phyloP scores from a whole-genome alignment of 805 yeast species.

The Saccharomycopsis vini region DNA sequence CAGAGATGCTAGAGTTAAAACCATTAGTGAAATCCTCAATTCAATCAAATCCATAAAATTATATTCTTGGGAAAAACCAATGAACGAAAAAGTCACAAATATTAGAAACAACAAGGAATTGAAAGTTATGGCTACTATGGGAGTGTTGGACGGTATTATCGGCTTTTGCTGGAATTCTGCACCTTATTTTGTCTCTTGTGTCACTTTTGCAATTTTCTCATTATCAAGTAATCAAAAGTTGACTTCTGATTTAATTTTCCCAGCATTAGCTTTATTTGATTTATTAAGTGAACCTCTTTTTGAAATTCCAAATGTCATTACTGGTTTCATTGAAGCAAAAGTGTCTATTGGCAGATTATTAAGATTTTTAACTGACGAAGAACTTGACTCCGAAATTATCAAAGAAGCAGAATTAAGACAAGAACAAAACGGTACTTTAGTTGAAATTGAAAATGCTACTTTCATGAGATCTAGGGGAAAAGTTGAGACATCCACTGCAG shows the following conservation, averaged over 20 bases:
- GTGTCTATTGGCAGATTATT: constrained; percentile 48
- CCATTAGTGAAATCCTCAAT: constrained; percentile 48
- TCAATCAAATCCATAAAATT: constrained; percentile 56
- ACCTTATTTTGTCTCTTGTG: constrained; percentile 54
- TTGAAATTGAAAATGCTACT: constrained; percentile 39
- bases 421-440: constrained; percentile 19
- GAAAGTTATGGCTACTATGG: constrained; percentile 40
- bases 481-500: constrained; percentile 26
- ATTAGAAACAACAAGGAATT: constrained; percentile 54
- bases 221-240: constrained; percentile 28
- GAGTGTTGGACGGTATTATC: constrained; percentile 36
- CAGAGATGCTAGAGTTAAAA: constrained; percentile 52
- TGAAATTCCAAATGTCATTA: constrained; percentile 48
- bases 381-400: constrained; percentile 16
- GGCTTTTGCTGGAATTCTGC: constrained; percentile 54
- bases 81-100: constrained; percentile 41
- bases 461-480: constrained; percentile 40
- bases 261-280: constrained; percentile 53
- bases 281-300: constrained; percentile 50
- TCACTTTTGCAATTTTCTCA: constrained; percentile 49
- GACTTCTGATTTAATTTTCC: constrained; percentile 61
- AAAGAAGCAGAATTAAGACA: not conserved
- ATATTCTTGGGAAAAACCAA: constrained; percentile 62
- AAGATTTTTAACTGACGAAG: constrained; percentile 38
- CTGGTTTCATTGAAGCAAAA: constrained; percentile 47